Percentiles rank a stretch among this genome's conserved stretches.
These are phyloP conservation scores for Suhomyces yuchorum DNA, from an alignment of 1,139 yeast genomes.

Conservation along the genomic window DNA sequence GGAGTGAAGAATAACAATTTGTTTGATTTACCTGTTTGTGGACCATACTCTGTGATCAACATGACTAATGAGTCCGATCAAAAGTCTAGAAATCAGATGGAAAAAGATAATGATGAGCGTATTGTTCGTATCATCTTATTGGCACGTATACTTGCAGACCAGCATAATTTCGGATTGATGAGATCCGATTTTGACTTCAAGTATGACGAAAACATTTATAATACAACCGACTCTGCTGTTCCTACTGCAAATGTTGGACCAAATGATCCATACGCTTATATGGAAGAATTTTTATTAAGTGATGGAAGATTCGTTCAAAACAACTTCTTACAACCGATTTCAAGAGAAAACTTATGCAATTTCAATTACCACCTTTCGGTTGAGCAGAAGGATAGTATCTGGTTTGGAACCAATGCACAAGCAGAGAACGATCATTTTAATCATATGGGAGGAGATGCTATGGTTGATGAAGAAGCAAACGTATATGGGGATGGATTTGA, in stretches of 20 bases:
- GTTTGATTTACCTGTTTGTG: conserved; percentile 69
- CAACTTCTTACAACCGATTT: conserved; percentile 42
- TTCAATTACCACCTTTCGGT: conserved; percentile 14
- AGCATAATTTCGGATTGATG: conserved; percentile 52
- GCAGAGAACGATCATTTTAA: conserved; percentile 6
- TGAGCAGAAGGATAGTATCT: conserved; percentile 21
- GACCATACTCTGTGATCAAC: conserved; percentile 45
- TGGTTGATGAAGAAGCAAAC: conserved; percentile 13
- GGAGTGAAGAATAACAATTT: conserved; percentile 58
- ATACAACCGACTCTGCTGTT: conserved; percentile 25
- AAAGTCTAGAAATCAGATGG: conserved; percentile 31
- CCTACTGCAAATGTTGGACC: conserved; percentile 12
- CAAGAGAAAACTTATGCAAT: conserved; percentile 27
- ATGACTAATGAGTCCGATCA: conserved; percentile 16
- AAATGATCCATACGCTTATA: conserved; percentile 29
- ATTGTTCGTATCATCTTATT: conserved; percentile 53
- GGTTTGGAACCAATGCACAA: conserved; percentile 22
- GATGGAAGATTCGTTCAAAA: conserved; percentile 49
- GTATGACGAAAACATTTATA: conserved; percentile 35
- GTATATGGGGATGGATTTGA: conserved; percentile 20
- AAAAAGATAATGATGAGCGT: conserved; percentile 46
- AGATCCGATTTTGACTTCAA: conserved; percentile 49
- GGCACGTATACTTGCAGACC: conserved; percentile 52
- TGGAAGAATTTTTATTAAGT: conserved; percentile 41
- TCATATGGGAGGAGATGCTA: conserved; percentile 20